phyloP scores from a whole-genome alignment of 176 grass and related monocot genomes.

The Zoysia japonica region DNA sequence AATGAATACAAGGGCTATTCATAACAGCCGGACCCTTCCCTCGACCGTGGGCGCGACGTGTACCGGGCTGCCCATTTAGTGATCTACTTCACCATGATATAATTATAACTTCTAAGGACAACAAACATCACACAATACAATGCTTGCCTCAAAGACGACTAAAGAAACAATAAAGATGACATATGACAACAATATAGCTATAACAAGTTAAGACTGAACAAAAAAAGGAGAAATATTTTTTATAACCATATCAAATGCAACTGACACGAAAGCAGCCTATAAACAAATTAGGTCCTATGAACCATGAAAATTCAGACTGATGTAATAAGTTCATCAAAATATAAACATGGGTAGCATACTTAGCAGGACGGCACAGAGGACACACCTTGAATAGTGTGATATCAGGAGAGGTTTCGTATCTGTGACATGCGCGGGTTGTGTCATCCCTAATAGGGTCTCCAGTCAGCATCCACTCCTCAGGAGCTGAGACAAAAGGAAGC shows the following conservation, averaged over 20 bases:
- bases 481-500: slow-evolving; percentile 74
- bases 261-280: neutral
- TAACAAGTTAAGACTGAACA: no score
- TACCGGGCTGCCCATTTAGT: no score
- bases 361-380: slow-evolving; percentile 25
- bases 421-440: slow-evolving; percentile 69
- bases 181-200: no score
- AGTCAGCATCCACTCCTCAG: slow-evolving; percentile 92
- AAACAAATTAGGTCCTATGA: slow-evolving; percentile 23
- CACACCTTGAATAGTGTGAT: slow-evolving; percentile 91
- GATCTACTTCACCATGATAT: no score
- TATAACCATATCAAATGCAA: neutral
- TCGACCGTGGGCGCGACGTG: no score
- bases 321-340: slow-evolving; percentile 10
- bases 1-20: no score
- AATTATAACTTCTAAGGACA: no score
- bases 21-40: no score
- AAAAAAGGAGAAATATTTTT: no score
- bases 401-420: slow-evolving; percentile 93
- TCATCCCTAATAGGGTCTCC: slow-evolving; percentile 78
- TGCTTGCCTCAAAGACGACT: no score
- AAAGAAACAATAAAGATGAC: no score
- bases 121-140: no score
- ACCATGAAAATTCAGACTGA: slow-evolving; percentile 17
- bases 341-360: slow-evolving; percentile 10